Percentiles rank a stretch among this genome's conserved stretches.
These are phyloP conservation scores for Pinus taeda DNA, from an alignment of 75 land plant genomes.

Conservation along the genomic window DNA sequence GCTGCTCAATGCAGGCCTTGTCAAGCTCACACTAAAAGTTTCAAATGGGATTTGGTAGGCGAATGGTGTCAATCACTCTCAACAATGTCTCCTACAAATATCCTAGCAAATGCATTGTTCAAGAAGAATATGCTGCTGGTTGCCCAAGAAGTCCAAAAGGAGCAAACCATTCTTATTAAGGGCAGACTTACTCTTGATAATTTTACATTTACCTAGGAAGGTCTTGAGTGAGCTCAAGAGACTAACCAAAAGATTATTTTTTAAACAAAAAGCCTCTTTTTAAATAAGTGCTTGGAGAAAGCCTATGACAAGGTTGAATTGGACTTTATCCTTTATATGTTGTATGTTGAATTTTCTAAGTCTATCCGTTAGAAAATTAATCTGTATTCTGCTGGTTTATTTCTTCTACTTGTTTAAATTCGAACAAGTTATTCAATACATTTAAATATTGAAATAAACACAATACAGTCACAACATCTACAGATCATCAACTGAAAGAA, in stretches of 20 bases:
- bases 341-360: neutral
- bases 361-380: too few relatives aligned
- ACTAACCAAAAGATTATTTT: neutral
- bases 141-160: neutral
- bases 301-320: neutral
- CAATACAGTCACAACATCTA: too few relatives aligned
- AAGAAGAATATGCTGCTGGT: neutral
- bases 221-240: neutral
- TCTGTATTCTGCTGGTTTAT: too few relatives aligned
- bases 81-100: neutral
- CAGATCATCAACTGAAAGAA: too few relatives aligned
- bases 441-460: too few relatives aligned
- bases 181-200: neutral
- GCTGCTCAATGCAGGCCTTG: too few relatives aligned
- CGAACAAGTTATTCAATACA: too few relatives aligned
- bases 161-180: neutral
- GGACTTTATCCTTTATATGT: neutral
- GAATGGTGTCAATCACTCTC: neutral
- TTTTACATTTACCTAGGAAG: neutral
- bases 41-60: neutral
- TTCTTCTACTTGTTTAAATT: too few relatives aligned
- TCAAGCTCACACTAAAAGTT: neutral
- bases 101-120: neutral
- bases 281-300: neutral
- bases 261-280: neutral